Base-by-base conservation (phyloP, 139 green algal species). In the Auxenochlorella pyrenoidosa region DNA sequence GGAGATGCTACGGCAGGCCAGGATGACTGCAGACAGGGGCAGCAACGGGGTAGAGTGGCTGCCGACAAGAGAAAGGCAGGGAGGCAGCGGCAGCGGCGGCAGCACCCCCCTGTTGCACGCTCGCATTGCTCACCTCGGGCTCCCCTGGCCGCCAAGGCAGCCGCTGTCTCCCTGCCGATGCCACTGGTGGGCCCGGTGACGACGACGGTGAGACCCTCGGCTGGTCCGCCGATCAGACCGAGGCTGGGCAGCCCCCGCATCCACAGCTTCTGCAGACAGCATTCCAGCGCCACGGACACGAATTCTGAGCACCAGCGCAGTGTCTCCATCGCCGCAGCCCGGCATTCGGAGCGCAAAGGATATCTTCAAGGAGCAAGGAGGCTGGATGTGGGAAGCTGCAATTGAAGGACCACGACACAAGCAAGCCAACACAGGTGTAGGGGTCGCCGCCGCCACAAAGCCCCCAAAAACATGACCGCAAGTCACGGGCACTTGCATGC, bases 131-230 rank as follows among this genome's bases (percentile, higher is more conserved):
- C 87, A 96, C 93, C 95, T 79, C 94, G 91, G 19, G 93, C 94
- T 6, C 92, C 92, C 15, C 93, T 80, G 13, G 91, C 86, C 0
- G 88, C 90, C 32, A 98, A 86, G 22, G 87, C 93, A 36, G 85
- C 86, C 18, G 95, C 94, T 44, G 95, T 96, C 84, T 95, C 93
- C 68, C 85, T 66, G 40, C 95, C 95, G 65, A 98, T 98, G 77
- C 95, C 95, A 77, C 95, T 97, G 32, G 95, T 98, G 68, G 95
- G 94, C 0, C 95, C 95, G 24, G 95, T 98, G 19, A 98, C 91
- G 24, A 97, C 94, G 30, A 88, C 92, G 0, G 93, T 94, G 15
- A 91, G 63, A 0, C 94, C 95, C 12, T 89, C 79, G 2, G 89
- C 92, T 6, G 91, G 81, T 0, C 83, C 93, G 16, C 94, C 94